phyloP scores from a whole-genome alignment of 208 protist genomes.

The Novymonas esmeraldas region DNA sequence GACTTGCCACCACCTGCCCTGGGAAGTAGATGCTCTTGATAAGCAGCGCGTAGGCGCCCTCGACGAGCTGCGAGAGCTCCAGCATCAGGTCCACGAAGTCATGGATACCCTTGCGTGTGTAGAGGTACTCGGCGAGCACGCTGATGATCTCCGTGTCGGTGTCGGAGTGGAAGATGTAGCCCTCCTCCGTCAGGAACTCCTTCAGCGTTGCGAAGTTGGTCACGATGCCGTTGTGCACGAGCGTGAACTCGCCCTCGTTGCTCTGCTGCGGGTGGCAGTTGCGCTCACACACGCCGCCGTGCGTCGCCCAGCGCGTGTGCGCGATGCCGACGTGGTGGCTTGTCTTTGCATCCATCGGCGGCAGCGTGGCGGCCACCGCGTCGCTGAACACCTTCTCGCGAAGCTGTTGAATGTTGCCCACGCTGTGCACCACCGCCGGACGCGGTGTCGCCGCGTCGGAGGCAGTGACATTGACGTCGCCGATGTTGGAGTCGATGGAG shows the following conservation, averaged over 20 bases:
- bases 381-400: slow-evolving; percentile 44
- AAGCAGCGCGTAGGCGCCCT: slow-evolving; percentile 91
- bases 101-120: slow-evolving; percentile 45
- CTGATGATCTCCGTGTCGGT: slow-evolving; percentile 96
- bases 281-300: slow-evolving; percentile 91
- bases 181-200: slow-evolving; percentile 67
- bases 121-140: slow-evolving; percentile 89
- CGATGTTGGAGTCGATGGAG: slow-evolving; percentile 49
- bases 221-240: slow-evolving; percentile 98
- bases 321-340: slow-evolving; percentile 84
- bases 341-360: slow-evolving; percentile 39
- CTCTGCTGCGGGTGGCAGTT: slow-evolving; percentile 95
- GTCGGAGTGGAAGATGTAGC: slow-evolving; percentile 86
- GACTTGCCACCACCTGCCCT: slow-evolving; percentile 86
- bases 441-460: slow-evolving; percentile 9
- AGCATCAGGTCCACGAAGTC: slow-evolving; percentile 61
- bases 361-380: slow-evolving; percentile 28
- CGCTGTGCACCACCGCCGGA: slow-evolving; percentile 65
- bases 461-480: neutral
- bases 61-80: slow-evolving; percentile 60
- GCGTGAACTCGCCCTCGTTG: slow-evolving; percentile 72
- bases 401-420: slow-evolving; percentile 84
- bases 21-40: slow-evolving; percentile 91
- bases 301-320: slow-evolving; percentile 98
- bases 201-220: slow-evolving; percentile 92